Base-by-base conservation (phyloP, 176 grass and related monocot species). In the Aegilops speltoides region DNA sequence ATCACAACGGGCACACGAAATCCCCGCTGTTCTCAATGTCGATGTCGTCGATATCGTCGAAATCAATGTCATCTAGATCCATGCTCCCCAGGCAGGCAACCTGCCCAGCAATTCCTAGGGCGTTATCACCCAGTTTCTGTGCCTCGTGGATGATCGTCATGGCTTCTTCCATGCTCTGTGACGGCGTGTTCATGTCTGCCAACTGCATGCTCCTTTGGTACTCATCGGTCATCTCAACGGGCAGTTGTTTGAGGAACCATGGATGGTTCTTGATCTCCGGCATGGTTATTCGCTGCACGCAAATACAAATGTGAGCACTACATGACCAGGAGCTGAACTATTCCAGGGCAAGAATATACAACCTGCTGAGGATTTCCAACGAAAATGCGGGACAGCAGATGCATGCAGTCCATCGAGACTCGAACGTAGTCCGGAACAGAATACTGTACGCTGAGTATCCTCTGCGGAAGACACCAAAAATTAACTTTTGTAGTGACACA, bases 391-490 rank as follows among this genome's bases (percentile, higher is more conserved):
- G 95, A 95, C 75, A 98, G 64, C 22, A 98, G 75, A 95, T 95
- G 93, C 1, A 23, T 81, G 48, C 96, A 98, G 48, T 98, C 91
- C 64, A 36, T 24, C 25, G 96, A 93, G 32, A 98, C 88, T 62
- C 93, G 86, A 82, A 95, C 89, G 19, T 95, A 98, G 73, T 98
- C 93, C 20, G 95, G 93, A 87, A 93, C 87, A 3, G 91, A 93
- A 64, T 98, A 98, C 25, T 92, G 95, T 70, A 93, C 95, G 74
- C 95, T 84, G 68, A 98, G 87, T 83, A 98, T 98, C 56, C 93
- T 82, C 95, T 98, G 91, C 26, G 64, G 20, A 89, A 83, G 31
- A 32, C 32, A 83, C 22, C 41, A 80, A 66, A 9, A 26, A 31
- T 52, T 76, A 76, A 6, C 8, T 20, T 52, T 7, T 46, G 12